Evolutionary conservation across 176 grass and related monocot genomes (phyloP), one percentile per base, ranked within the genome.

Genomic region (Melocanna baccifera): DNA sequence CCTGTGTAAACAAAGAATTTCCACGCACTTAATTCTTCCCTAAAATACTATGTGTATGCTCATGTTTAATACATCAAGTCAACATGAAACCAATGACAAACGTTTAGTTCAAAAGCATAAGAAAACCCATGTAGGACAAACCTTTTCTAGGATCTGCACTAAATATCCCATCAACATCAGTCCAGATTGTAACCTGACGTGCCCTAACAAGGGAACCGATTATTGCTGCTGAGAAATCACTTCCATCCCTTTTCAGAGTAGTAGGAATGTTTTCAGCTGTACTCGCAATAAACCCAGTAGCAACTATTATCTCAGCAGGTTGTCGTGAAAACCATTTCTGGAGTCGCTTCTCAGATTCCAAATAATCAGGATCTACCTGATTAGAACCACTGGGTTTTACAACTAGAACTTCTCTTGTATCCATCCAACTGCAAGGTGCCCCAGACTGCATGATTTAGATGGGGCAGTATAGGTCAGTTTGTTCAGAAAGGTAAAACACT

Each of bases 131-230:
- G 40, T 67, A 25, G 30, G 57, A 85, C 73, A 93, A 85, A 98
- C 96, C 93, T 98, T 98, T 98, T 92, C 96, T 95, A 42, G 96
- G 96, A 85, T 98, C 96, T 30, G 96, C 96, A 87, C 96, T 98
- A 81, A 91, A 98, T 66, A 98, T 93, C 67, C 96, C 96, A 85
- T 98, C 93, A 76, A 98, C 96, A 89, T 98, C 96, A 42, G 96
- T 98, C 96, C 96, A 98, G 43, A 98, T 98, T 65, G 93, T 98
- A 61, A 98, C 85, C 83, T 92, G 92, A 18, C 93, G 76, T 69
- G 93, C 96, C 83, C 77, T 85, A 71, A 98, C 80, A 85, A 98
- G 85, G 46, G 96, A 86, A 79, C 96, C 87, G 76, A 98, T 63
- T 80, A 98, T 98, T 46, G 96, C 91, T 86, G 96, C 96, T 85